Evolutionary conservation across 495 filamentous ascomycete genomes (phyloP).

Genomic region (Tuber calosporum): DNA sequence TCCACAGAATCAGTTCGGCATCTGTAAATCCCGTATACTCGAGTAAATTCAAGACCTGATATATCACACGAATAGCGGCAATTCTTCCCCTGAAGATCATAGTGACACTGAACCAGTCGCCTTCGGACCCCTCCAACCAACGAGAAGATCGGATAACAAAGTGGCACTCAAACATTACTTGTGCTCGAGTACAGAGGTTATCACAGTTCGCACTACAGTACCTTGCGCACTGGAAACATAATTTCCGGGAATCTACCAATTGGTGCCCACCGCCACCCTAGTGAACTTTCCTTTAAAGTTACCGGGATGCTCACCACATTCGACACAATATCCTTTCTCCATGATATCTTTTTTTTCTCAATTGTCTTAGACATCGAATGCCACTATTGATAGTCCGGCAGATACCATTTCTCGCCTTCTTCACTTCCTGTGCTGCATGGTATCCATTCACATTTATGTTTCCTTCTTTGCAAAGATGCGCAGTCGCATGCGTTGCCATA

Average conservation of each 20-base stretch:
- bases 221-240: background rate
- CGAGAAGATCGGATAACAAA: conserved; percentile 1
- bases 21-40: background rate
- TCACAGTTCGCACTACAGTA: background rate
- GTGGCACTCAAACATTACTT: background rate
- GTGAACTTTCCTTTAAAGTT: background rate
- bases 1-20: background rate
- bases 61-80: background rate
- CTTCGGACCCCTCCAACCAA: background rate
- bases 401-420: background rate
- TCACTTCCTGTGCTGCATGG: background rate
- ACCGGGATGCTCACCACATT: background rate
- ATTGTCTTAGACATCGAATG: background rate
- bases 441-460: background rate
- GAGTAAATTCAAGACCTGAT: conserved; percentile 3
- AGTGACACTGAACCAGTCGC: background rate
- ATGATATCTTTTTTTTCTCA: background rate
- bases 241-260: background rate
- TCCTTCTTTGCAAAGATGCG: background rate
- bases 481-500: background rate
- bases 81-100: conserved; percentile 4
- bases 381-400: background rate
- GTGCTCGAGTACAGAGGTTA: too few relatives aligned
- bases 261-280: background rate
- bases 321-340: background rate